Evolutionary conservation across 192 early-diverging fungal species (phyloP), one percentile per base, ranked within the genome.

Genomic region (Linnemannia elongata): DNA sequence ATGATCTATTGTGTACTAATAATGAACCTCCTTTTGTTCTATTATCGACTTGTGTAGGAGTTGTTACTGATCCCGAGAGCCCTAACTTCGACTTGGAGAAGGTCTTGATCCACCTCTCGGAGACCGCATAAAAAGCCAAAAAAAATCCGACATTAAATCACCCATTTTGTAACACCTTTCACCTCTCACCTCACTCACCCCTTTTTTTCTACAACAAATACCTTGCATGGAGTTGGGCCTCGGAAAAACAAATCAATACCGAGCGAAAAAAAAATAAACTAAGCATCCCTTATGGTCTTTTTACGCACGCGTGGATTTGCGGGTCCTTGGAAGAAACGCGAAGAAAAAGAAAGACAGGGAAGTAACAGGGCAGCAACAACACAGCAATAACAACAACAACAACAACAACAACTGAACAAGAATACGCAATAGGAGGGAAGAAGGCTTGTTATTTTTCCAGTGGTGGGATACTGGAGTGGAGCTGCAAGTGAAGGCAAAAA

Each of bases 21-120:
- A 44, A 10, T 69, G 15, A 52, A 13, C 44, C 49, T 57, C 57
- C 41, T 22, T 54, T 57, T 52, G 49, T 52, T 52, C 17, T 22
- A 10, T 15, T 69, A 9, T 77, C 9, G 18, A 15, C 39, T 22
- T 71, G 20, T 49, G 12, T 76, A 88, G 86, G 77, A 78, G 89
- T 91, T 66, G 83, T 91, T 60, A 88, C 89, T 72, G 92, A 93
- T 76, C 83, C 89, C 54, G 91, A 93, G 55, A 89, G 78, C 73
- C 92, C 92, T 81, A 82, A 92, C 85, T 93, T 93, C 70, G 92
- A 93, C 75, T 84, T 93, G 76, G 92, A 93, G 74, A 90, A 91
- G 88, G 88, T 88, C 80, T 78, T 93, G 77, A 78, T 85, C 75
- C 82, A 90, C 70, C 77, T 85, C 75, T 87, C 85, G 38, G 85